A percentile compares a stretch with the other conserved stretches of the same genome.
Evolutionary conservation across 2,329 filamentous ascomycete species (phyloP).

Genomic region (Sporothrix brasiliensis): DNA sequence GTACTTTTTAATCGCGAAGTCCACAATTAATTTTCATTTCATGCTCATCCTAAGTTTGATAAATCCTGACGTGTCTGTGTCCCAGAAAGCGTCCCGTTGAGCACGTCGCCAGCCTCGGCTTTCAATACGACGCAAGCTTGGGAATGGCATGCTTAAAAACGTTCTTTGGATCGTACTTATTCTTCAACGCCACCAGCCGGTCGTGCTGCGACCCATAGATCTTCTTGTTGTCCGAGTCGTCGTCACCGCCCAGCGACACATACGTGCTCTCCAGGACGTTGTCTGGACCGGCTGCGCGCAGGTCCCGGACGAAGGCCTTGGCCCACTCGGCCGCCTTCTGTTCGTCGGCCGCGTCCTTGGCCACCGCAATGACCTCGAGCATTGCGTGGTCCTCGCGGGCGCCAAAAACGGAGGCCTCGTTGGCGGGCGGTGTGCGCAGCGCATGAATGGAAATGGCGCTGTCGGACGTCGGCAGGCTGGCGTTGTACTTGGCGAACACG

Average conservation of each 20-base stretch:
- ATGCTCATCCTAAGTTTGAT: too few species aligned
- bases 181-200: slow-evolving; percentile 12
- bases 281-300: slow-evolving; percentile 4
- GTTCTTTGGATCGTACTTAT: slow-evolving; percentile 25
- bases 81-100: too few species aligned
- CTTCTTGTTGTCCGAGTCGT: slow-evolving; percentile 31
- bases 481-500: slow-evolving; percentile 20
- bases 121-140: background rate
- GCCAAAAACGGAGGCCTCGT: slow-evolving; percentile 5
- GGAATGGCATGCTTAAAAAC: slow-evolving; percentile 18
- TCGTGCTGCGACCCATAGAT: slow-evolving; percentile 32
- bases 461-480: background rate
- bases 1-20: background rate
- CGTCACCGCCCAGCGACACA: slow-evolving; percentile 5
- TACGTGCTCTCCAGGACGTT: slow-evolving; percentile 20
- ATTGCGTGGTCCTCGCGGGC: slow-evolving; percentile 15
- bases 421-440: background rate
- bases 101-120: too few species aligned
- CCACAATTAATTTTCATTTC: too few species aligned
- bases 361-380: slow-evolving; percentile 19
- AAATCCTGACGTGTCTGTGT: too few species aligned
- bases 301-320: slow-evolving; percentile 9
- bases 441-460: slow-evolving; percentile 13
- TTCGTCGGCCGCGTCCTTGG: background rate
- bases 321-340: background rate